Conservation (phyloP, 1,284 basidiomycete species). For the Moesziomyces parantarcticus region DNA sequence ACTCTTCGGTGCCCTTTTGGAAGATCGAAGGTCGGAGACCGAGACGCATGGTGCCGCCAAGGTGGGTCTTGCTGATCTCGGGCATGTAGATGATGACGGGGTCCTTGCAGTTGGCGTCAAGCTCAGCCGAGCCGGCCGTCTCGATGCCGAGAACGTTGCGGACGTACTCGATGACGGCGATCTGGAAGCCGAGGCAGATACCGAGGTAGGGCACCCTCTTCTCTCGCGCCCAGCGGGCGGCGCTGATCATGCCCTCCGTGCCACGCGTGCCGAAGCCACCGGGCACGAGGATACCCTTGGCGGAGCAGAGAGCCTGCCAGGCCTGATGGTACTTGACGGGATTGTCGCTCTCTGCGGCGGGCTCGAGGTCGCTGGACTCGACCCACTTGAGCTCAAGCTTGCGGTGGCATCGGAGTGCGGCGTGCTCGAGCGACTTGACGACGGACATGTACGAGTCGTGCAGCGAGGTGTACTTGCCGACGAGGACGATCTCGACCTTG, state of each 20-base stretch:
- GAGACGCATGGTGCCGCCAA: constrained; percentile 98
- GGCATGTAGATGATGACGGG: constrained; percentile 98
- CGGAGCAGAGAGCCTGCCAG: constrained; percentile 90
- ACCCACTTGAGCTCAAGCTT: constrained; percentile 79
- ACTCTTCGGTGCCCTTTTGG: constrained; percentile 71
- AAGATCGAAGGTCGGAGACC: constrained; percentile 95
- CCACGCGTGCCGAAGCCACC: constrained; percentile 94
- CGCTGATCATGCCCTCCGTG: constrained; percentile 96
- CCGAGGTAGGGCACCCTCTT: constrained; percentile 94
- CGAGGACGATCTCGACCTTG: constrained; percentile 87
- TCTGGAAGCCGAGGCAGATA: constrained; percentile 97
- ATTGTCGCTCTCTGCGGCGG: constrained; percentile 78
- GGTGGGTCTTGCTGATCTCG: constrained; percentile 95
- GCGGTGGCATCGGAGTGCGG: constrained; percentile 87
- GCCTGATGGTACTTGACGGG: constrained; percentile 95
- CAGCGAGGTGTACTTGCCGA: constrained; percentile 97
- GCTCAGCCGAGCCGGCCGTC: constrained; percentile 91
- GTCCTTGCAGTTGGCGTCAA: constrained; percentile 74
- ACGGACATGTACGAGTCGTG: constrained; percentile 99
- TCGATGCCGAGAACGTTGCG: constrained; percentile 82
- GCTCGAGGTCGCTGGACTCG: constrained; percentile 92
- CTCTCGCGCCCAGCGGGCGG: constrained; percentile 95
- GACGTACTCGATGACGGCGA: constrained; percentile 95
- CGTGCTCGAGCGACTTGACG: constrained; percentile 95
- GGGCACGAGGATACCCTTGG: constrained; percentile 73